These are phyloP conservation scores for Globisporangium cystogenes DNA, from an alignment of 352 stramenopile genomes.

Conservation along the genomic window DNA sequence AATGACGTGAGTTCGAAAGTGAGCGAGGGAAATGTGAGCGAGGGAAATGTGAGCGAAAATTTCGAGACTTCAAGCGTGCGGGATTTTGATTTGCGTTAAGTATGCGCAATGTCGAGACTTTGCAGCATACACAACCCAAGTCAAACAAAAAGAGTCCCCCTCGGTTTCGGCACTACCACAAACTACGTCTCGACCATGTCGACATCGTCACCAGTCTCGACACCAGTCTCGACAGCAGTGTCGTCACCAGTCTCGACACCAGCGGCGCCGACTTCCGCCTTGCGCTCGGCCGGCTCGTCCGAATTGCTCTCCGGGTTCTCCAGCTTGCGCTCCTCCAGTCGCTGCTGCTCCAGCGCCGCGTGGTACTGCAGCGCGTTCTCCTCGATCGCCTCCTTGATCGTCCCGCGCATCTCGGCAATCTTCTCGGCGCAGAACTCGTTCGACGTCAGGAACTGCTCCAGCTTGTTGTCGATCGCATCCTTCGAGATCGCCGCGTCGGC, in stretches of 20 bases:
- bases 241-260: background rate
- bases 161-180: background rate
- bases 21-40: background rate
- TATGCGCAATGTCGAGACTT: background rate
- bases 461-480: slow-evolving; percentile 31
- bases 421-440: slow-evolving; percentile 36
- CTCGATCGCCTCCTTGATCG: slow-evolving; percentile 32
- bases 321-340: background rate
- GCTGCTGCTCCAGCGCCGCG: slow-evolving; percentile 8
- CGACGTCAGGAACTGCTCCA: slow-evolving; percentile 32
- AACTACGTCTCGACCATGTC: background rate
- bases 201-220: background rate
- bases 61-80: background rate
- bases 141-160: background rate
- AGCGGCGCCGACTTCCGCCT: no score
- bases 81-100: background rate
- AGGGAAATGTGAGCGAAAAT: background rate
- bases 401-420: slow-evolving; percentile 22
- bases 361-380: slow-evolving; percentile 24
- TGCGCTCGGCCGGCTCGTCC: background rate
- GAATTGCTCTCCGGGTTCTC: background rate
- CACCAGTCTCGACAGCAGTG: background rate
- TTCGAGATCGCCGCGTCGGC: slow-evolving; percentile 27
- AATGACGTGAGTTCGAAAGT: background rate
- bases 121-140: background rate